phyloP scores from a whole-genome alignment of 129 eudicot genomes.

The Daucus carota region DNA sequence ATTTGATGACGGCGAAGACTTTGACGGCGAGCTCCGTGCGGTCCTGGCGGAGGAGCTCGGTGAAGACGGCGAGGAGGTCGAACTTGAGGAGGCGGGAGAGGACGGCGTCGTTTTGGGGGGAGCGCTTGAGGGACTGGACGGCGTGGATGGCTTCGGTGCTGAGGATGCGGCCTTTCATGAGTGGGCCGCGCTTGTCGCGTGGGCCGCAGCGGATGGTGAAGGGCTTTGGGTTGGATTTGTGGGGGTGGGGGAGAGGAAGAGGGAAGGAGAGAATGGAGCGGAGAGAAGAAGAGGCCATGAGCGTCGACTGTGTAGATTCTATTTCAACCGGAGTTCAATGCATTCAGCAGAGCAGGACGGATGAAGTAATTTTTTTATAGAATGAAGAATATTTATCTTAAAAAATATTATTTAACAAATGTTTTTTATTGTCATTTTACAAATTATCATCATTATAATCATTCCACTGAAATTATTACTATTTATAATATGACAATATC shows the following conservation, averaged over 20 bases:
- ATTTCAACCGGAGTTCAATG: too few relatives aligned
- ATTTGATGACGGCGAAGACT: constrained; percentile 54
- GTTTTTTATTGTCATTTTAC: too few relatives aligned
- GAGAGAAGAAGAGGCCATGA: constrained; percentile 42
- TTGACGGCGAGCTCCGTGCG: constrained; percentile 44
- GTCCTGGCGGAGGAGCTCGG: constrained; percentile 78
- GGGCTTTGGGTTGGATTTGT: not conserved
- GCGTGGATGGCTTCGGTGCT: constrained; percentile 88
- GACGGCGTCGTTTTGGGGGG: constrained; percentile 35
- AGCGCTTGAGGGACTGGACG: constrained; percentile 81
- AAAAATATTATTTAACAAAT: too few relatives aligned
- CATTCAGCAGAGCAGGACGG: too few relatives aligned
- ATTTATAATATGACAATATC: too few relatives aligned
- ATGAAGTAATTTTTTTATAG: too few relatives aligned
- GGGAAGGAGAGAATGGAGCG: constrained; percentile 26
- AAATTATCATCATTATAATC: too few relatives aligned
- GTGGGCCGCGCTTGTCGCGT: constrained; percentile 77
- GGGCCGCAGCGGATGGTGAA: constrained; percentile 61
- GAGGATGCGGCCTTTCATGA: constrained; percentile 61
- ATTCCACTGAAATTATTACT: too few relatives aligned
- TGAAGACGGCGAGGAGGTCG: constrained; percentile 70
- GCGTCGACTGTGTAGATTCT: too few relatives aligned
- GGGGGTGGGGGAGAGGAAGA: constrained; percentile 16
- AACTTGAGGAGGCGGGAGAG: constrained; percentile 66
- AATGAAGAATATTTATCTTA: too few relatives aligned